These are phyloP conservation scores for Chrysoporthe deuterocubensis DNA, from an alignment of 2,329 filamentous ascomycete genomes.

Conservation along the genomic window DNA sequence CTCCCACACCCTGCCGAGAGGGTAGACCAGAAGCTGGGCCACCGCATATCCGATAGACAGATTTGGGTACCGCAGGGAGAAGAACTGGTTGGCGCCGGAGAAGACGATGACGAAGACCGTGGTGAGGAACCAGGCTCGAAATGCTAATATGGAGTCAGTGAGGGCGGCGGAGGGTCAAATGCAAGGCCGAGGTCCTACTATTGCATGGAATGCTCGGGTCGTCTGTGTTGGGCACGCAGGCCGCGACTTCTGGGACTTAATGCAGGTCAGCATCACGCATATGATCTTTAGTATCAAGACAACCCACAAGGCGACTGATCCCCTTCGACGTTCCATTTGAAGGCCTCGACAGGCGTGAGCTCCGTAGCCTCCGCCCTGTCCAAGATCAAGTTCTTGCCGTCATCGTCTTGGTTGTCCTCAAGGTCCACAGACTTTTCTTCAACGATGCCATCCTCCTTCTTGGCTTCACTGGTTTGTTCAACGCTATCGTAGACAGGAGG, in stretches of 20 bases:
- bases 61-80: constrained; percentile 41
- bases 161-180: neutral
- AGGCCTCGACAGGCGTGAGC: constrained; percentile 40
- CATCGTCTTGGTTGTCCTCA: constrained; percentile 23
- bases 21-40: constrained; percentile 41
- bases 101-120: constrained; percentile 40
- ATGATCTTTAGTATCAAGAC: neutral
- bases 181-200: constrained; percentile 31
- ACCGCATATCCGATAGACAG: constrained; percentile 41
- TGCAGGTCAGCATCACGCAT: neutral
- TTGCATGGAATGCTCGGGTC: constrained; percentile 39
- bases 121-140: constrained; percentile 38
- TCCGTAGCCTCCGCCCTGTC: constrained; percentile 37
- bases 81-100: constrained; percentile 42
- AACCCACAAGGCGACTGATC: constrained; percentile 42
- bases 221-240: constrained; percentile 42
- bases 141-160: constrained; percentile 30
- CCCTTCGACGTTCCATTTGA: constrained; percentile 43
- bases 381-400: constrained; percentile 23
- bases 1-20: constrained; percentile 40
- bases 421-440: constrained; percentile 20
- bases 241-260: constrained; percentile 42
- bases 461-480: neutral
- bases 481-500: constrained; percentile 8
- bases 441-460: constrained; percentile 22